A percentile compares a stretch with the other conserved stretches of the same genome.
These are phyloP conservation scores for Penicillium aurantiogriseum DNA, from an alignment of 2,329 filamentous ascomycete species.

Conservation along the genomic window DNA sequence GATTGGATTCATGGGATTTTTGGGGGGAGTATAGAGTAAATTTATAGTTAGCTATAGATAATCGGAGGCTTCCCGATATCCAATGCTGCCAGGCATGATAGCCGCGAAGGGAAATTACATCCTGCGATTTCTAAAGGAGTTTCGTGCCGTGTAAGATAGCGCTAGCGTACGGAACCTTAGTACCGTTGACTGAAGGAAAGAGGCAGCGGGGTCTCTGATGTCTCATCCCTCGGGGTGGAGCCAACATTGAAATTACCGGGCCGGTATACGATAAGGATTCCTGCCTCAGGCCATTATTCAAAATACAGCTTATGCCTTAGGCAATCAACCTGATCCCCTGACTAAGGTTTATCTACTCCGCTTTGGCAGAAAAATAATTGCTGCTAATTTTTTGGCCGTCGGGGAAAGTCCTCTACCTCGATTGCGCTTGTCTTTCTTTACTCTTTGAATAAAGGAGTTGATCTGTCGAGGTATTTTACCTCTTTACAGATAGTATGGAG, in stretches of 20 bases:
- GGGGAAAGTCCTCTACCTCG: slow-evolving; percentile 15
- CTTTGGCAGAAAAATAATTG: slow-evolving; percentile 29
- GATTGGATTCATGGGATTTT: neutral
- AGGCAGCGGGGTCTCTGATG: neutral
- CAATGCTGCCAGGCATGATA: slow-evolving; percentile 1
- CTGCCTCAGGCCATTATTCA: slow-evolving; percentile 15
- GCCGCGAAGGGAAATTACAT: neutral
- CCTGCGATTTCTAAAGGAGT: neutral
- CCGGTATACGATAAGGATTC: slow-evolving; percentile 5
- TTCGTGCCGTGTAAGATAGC: neutral
- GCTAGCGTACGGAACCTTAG: neutral
- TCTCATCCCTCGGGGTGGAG: neutral
- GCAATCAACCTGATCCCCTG: slow-evolving; percentile 9
- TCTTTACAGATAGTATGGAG: slow-evolving; percentile 59
- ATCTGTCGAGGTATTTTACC: slow-evolving; percentile 29
- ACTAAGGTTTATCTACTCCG: slow-evolving; percentile 27
- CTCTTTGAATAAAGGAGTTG: slow-evolving; percentile 18
- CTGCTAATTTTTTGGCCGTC: slow-evolving; percentile 31
- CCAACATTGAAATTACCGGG: slow-evolving; percentile 4
- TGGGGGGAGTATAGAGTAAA: neutral
- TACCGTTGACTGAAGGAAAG: neutral
- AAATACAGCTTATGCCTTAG: slow-evolving; percentile 1
- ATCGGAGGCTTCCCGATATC: neutral
- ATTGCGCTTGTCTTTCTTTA: slow-evolving; percentile 15
- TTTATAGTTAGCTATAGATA: neutral